Percentiles rank a stretch among this genome's conserved stretches.
Evolutionary conservation across 2,329 filamentous ascomycete genomes (phyloP).

Genomic region (Cladosporium sp.): DNA sequence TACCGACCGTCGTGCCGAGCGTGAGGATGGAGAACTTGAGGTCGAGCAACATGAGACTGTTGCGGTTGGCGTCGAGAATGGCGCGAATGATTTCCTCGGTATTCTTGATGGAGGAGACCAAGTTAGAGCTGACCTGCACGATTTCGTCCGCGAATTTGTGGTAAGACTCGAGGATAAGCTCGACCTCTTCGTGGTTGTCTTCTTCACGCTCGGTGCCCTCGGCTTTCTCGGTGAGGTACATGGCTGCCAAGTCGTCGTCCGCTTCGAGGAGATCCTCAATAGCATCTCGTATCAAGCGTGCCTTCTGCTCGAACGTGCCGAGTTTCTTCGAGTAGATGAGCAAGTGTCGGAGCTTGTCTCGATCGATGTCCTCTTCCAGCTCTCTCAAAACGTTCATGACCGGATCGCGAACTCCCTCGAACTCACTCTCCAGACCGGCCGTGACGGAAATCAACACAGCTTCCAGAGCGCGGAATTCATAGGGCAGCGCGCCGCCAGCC

Average conservation of each 20-base stretch:
- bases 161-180: conserved; percentile 95
- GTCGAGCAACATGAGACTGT: conserved; percentile 95
- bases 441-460: conserved; percentile 94
- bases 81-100: conserved; percentile 98
- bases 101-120: conserved; percentile 93
- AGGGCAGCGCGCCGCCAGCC: conserved; percentile 66
- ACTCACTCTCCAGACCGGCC: conserved; percentile 86
- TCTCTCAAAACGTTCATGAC: conserved; percentile 86
- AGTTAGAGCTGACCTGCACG: conserved; percentile 87
- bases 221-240: conserved; percentile 92
- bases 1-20: conserved; percentile 89
- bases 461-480: conserved; percentile 95
- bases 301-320: conserved; percentile 96
- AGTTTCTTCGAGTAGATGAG: conserved; percentile 94
- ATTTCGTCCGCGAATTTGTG: conserved; percentile 98
- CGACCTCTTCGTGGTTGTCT: conserved; percentile 92
- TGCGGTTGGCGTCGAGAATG: conserved; percentile 96
- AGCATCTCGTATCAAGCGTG: conserved; percentile 86
- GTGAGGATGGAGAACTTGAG: conserved; percentile 96
- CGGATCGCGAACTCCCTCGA: conserved; percentile 88
- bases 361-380: conserved; percentile 93
- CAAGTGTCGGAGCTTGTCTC: conserved; percentile 86
- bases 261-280: conserved; percentile 95
- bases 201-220: conserved; percentile 71
- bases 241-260: conserved; percentile 88